phyloP scores from a whole-genome alignment of 768 basidiomycete species.

The Lentinula guzmanii region DNA sequence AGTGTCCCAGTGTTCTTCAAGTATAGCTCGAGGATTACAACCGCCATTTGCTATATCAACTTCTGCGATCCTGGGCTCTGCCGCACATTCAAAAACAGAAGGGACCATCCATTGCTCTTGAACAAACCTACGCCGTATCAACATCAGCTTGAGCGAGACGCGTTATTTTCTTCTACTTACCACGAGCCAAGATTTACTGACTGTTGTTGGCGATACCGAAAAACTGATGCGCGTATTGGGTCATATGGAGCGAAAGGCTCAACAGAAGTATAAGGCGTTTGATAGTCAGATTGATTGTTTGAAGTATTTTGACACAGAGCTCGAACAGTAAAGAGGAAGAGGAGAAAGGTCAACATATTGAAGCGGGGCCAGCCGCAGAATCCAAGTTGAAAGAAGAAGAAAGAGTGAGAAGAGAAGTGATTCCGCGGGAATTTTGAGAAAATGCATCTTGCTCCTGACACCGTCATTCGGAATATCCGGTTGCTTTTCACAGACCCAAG shows the following conservation, averaged over 20 bases:
- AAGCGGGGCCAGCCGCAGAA: background rate
- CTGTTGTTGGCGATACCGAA: conserved; percentile 58
- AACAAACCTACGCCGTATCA: conserved; percentile 46
- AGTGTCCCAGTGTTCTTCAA: conserved; percentile 76
- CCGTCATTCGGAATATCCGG: conserved; percentile 15
- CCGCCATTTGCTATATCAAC: conserved; percentile 58
- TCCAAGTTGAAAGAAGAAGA: background rate
- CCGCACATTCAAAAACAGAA: conserved; percentile 54
- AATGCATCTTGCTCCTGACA: background rate
- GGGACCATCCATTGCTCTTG: conserved; percentile 75
- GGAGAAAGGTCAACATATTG: background rate
- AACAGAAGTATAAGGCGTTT: background rate
- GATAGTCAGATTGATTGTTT: background rate
- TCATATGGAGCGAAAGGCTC: conserved; percentile 42
- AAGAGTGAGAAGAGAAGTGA: too few species aligned
- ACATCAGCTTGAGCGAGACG: background rate
- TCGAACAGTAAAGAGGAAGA: background rate
- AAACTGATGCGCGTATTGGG: conserved; percentile 39
- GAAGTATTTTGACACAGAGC: background rate
- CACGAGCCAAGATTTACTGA: conserved; percentile 64
- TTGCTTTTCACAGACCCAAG: conserved; percentile 43
- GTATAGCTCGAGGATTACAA: conserved; percentile 35
- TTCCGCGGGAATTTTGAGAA: background rate
- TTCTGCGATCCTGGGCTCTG: conserved; percentile 46
- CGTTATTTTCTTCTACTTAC: conserved; percentile 21